Conservation (phyloP, 495 filamentous ascomycete genomes). For the Thermochaetoides thermophila region DNA sequence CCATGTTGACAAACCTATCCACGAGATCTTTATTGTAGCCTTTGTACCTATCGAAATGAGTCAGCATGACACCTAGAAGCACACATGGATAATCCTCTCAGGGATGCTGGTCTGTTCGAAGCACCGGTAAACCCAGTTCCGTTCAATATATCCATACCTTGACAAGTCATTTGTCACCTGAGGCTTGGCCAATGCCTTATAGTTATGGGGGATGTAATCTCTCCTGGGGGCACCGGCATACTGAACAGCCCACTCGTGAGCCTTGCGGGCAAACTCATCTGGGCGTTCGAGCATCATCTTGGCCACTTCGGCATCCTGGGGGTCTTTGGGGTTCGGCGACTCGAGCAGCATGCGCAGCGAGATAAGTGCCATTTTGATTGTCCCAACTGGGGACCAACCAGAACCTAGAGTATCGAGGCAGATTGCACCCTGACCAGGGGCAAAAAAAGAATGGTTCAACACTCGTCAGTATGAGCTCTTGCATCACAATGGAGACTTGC, state of each 20-base stretch:
- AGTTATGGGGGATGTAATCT: slow-evolving; percentile 7
- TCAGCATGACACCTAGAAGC: too few species aligned
- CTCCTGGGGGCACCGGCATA: slow-evolving; percentile 64
- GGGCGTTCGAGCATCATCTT: slow-evolving; percentile 73
- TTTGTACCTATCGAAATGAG: slow-evolving; percentile 65
- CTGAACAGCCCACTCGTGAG: slow-evolving; percentile 77
- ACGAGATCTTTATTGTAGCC: slow-evolving; percentile 81
- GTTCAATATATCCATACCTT: slow-evolving; percentile 27
- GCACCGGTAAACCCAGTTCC: too few species aligned
- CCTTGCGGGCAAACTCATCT: slow-evolving; percentile 64
- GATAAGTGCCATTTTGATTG: slow-evolving; percentile 86
- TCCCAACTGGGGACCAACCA: slow-evolving; percentile 89
- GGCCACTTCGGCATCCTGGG: slow-evolving; percentile 92
- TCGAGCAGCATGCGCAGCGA: slow-evolving; percentile 87
- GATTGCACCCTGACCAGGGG: slow-evolving; percentile 98
- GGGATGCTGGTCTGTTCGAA: too few species aligned
- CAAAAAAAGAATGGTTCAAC: too few species aligned
- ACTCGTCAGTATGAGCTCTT: too few species aligned
- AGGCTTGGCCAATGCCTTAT: slow-evolving; percentile 2
- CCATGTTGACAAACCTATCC: slow-evolving; percentile 84
- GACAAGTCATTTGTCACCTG: slow-evolving; percentile 20
- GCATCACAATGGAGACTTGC: too few species aligned
- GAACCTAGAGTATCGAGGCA: slow-evolving; percentile 85
- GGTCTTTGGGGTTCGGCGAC: slow-evolving; percentile 89
- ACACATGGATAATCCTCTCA: too few species aligned